phyloP scores from a whole-genome alignment of 83 land plant species.

The Thuja plicata region DNA sequence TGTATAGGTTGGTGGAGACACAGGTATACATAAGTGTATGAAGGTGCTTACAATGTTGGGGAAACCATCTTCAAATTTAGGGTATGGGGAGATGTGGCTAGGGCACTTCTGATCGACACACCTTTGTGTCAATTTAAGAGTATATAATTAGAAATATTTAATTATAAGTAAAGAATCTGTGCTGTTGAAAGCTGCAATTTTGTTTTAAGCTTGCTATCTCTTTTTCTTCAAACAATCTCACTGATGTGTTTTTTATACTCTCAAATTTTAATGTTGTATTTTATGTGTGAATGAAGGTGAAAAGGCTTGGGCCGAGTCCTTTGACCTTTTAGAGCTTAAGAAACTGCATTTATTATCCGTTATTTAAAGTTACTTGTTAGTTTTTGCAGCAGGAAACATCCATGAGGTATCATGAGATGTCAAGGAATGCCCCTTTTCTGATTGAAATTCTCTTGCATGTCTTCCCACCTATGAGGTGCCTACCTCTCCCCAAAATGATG shows the following conservation, averaged over 20 bases:
- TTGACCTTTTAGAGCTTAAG: neutral
- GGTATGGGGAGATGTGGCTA: neutral
- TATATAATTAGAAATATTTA: too few relatives aligned
- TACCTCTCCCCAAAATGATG: neutral
- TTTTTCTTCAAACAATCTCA: too few relatives aligned
- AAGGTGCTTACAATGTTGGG: neutral
- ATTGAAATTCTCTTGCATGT: neutral
- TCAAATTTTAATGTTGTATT: neutral
- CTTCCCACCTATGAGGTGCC: neutral
- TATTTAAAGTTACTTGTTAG: neutral
- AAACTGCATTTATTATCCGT: neutral
- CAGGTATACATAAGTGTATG: neutral
- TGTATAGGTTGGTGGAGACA: neutral
- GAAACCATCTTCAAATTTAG: neutral
- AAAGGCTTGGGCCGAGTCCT: neutral
- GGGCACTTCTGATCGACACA: neutral
- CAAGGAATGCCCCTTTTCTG: neutral
- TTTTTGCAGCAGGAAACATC: neutral
- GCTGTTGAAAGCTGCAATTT: neutral
- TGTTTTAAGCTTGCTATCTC: neutral
- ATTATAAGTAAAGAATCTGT: neutral
- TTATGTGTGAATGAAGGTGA: neutral
- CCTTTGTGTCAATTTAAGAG: neutral
- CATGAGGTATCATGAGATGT: neutral
- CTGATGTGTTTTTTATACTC: too few relatives aligned